A percentile compares a stretch with the other conserved stretches of the same genome.
phyloP scores from a whole-genome alignment of 2,329 filamentous ascomycete genomes.

The Aspergillus sp. region DNA sequence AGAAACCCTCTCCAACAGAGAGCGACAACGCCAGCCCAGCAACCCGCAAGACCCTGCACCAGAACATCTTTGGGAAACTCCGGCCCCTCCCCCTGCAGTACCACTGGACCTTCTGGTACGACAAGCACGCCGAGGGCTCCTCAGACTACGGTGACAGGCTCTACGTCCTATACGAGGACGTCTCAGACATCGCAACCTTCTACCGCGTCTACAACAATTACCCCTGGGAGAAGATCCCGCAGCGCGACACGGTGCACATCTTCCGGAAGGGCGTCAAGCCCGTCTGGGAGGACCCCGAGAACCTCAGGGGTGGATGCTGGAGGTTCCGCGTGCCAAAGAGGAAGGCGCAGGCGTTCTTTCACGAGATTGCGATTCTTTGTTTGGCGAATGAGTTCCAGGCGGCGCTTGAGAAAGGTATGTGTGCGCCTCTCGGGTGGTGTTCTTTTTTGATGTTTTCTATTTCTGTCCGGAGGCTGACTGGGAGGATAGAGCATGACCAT shows the following conservation, averaged over 20 bases:
- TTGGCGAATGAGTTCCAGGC: constrained; percentile 48
- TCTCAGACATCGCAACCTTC: constrained; percentile 58
- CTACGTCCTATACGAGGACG: constrained; percentile 45
- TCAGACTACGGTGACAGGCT: constrained; percentile 38
- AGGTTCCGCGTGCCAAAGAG: constrained; percentile 87
- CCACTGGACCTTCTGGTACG: constrained; percentile 54
- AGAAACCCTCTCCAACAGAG: constrained; percentile 25
- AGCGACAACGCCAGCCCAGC: constrained; percentile 9
- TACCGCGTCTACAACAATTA: constrained; percentile 84
- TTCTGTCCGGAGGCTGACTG: neutral
- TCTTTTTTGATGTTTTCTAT: neutral
- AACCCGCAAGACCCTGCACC: constrained; percentile 45
- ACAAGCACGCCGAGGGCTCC: constrained; percentile 40
- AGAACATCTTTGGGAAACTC: constrained; percentile 50
- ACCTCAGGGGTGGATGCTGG: constrained; percentile 85
- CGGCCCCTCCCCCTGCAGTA: constrained; percentile 53
- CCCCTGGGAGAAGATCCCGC: constrained; percentile 74
- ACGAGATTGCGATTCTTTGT: constrained; percentile 40
- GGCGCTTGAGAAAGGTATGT: constrained; percentile 81
- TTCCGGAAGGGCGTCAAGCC: constrained; percentile 79
- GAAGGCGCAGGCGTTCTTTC: constrained; percentile 58
- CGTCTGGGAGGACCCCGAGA: constrained; percentile 85
- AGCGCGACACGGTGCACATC: constrained; percentile 77
- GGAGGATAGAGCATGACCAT: constrained; percentile 70
- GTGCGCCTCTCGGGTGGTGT: neutral